A percentile compares a stretch with the other conserved stretches of the same genome.
Evolutionary conservation across 78 protist species (phyloP).

Genomic region (Cavenderia fasciculata): DNA sequence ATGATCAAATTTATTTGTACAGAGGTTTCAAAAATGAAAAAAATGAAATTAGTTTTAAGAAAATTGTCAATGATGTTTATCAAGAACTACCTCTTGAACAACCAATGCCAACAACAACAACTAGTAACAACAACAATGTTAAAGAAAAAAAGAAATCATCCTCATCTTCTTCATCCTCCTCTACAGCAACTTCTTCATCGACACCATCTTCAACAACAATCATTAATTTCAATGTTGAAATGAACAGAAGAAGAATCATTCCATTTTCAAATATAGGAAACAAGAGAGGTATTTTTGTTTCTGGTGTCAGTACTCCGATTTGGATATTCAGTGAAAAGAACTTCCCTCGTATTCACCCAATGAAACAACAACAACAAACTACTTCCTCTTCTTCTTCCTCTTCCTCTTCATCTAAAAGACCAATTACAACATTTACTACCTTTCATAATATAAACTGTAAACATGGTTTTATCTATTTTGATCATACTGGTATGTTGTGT

Average conservation of each 20-base stretch:
- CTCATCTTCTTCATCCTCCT: too few species aligned
- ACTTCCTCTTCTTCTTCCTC: too few species aligned
- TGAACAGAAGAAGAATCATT: slow-evolving; percentile 11
- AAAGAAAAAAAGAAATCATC: background rate
- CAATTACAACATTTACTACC: slow-evolving; percentile 22
- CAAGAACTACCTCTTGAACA: background rate
- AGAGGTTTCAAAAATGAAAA: slow-evolving; percentile 17
- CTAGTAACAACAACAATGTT: slow-evolving; percentile 23
- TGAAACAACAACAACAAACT: slow-evolving; percentile 1
- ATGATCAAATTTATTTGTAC: slow-evolving; percentile 28
- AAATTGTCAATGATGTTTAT: slow-evolving; percentile 5
- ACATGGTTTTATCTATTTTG: slow-evolving; percentile 65
- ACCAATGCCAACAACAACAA: background rate
- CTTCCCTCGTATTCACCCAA: slow-evolving; percentile 15
- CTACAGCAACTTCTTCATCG: too few species aligned
- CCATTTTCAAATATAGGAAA: background rate
- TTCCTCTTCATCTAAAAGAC: background rate
- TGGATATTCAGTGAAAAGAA: slow-evolving; percentile 65
- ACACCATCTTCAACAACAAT: too few species aligned
- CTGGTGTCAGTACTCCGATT: slow-evolving; percentile 38
- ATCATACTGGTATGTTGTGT: slow-evolving; percentile 1
- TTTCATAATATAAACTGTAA: slow-evolving; percentile 63
- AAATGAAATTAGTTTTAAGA: slow-evolving; percentile 15
- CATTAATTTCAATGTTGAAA: too few species aligned
- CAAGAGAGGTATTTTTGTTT: slow-evolving; percentile 40